phyloP scores from a whole-genome alignment of 1,139 yeast species.

The Blastobotrys illinoisensis region DNA sequence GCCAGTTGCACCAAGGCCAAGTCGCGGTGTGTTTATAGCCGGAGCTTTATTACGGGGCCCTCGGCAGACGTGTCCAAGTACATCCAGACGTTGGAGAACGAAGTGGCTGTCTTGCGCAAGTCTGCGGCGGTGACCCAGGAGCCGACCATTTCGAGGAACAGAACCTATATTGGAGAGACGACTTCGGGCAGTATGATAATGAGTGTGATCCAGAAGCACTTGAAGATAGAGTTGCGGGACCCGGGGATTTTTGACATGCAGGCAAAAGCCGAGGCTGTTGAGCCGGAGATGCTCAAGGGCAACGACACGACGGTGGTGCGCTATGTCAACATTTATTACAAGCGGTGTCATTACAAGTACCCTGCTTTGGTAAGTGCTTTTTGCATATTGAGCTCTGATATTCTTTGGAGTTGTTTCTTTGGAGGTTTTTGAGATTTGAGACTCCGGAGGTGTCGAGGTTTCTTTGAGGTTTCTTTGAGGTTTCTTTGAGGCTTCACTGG shows the following conservation, averaged over 20 bases:
- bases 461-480: too few relatives aligned
- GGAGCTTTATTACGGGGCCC: neutral
- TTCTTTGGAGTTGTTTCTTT: too few relatives aligned
- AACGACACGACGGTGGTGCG: neutral
- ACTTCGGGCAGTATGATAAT: neutral
- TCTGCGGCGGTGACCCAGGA: neutral
- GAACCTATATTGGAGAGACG: neutral
- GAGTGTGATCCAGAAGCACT: neutral
- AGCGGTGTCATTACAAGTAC: slow-evolving; percentile 8
- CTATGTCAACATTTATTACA: neutral
- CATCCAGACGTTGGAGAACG: slow-evolving; percentile 10
- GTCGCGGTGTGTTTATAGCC: slow-evolving; percentile 8
- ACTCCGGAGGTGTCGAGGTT: too few relatives aligned
- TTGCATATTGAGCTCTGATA: neutral
- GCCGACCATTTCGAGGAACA: neutral
- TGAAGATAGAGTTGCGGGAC: neutral
- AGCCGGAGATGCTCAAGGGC: neutral
- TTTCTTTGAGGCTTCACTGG: too few relatives aligned
- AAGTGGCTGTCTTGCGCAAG: slow-evolving; percentile 1
- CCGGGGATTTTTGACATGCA: neutral
- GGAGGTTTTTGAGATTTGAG: too few relatives aligned
- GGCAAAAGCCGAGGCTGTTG: neutral
- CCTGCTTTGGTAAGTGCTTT: slow-evolving; percentile 11
- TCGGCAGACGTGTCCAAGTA: slow-evolving; percentile 3
- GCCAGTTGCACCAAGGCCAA: slow-evolving; percentile 11